Evolutionary conservation across 1,284 basidiomycete species (phyloP).

Genomic region (Neotropicomus parvogracilis): DNA sequence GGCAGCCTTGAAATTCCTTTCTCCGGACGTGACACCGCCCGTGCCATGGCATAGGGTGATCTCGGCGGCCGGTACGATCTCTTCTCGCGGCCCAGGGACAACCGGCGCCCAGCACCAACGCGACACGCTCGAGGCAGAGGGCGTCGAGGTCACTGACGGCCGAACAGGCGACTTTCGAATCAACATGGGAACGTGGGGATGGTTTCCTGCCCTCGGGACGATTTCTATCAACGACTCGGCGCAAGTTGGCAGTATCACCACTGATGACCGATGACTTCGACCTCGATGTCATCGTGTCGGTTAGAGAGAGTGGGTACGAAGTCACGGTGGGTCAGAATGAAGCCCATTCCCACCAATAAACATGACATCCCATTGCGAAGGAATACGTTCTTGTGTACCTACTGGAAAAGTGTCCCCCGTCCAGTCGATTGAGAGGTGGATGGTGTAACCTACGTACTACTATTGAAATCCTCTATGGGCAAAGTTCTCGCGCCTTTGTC

Average conservation of each 20-base stretch:
- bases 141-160: slow-evolving; percentile 49
- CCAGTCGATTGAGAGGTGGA: too few relatives aligned
- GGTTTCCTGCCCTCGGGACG: slow-evolving; percentile 51
- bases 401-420: too few relatives aligned
- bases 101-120: slow-evolving; percentile 55
- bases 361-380: too few relatives aligned
- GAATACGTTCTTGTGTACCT: too few relatives aligned
- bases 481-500: too few relatives aligned
- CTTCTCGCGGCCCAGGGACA: slow-evolving; percentile 76
- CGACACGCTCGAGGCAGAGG: slow-evolving; percentile 57
- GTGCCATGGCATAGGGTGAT: slow-evolving; percentile 78
- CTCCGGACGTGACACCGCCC: slow-evolving; percentile 53
- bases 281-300: too few relatives aligned
- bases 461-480: too few relatives aligned
- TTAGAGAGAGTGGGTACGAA: too few relatives aligned
- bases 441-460: too few relatives aligned
- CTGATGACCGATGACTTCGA: neutral
- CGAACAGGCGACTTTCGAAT: slow-evolving; percentile 49
- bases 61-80: slow-evolving; percentile 65
- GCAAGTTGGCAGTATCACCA: neutral
- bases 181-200: slow-evolving; percentile 49
- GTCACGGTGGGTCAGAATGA: too few relatives aligned
- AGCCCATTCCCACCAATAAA: too few relatives aligned
- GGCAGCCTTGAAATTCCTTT: slow-evolving; percentile 67
- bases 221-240: slow-evolving; percentile 18